Base-by-base conservation (phyloP, 2,329 filamentous ascomycete genomes). In the Fusarium torreyae region DNA sequence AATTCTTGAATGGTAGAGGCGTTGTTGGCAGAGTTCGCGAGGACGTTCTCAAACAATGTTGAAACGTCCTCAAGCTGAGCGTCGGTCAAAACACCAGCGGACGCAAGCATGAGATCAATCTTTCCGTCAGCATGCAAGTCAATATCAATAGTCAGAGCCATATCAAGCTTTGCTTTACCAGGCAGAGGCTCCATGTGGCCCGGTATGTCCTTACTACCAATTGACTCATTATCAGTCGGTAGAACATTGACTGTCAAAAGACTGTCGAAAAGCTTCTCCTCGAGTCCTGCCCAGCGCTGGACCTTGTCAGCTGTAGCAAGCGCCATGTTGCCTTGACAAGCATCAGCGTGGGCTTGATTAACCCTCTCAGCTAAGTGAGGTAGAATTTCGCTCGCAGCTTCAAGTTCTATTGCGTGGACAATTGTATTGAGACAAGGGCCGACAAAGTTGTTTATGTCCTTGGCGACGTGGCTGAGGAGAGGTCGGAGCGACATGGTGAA, bases 401-500 rank as follows among this genome's bases (percentile, higher is more conserved):
- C 6, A 2, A 67, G 48, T 1, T 10, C 15, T 1, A 44, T 4
- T 3, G 15, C 33, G 4, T 50, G 18, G n/a, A 68, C 40, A 1
- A 68, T 7, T 1, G 65, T 68, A 6, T 68, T 68, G 14, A 68
- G 64, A 0, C 64, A 68, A 11, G 58, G 65, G 0, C 64, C 65
- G 7, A 68, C 26, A 10, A 68, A 59, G 3, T 6, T 28, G 0
- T 65, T 43, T 3, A 65, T 31, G 2, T 13, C 40, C 2, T 22
- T 3, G 3, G 40, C 36, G 5, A 51, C 31, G 3, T 36, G 13
- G 1, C 46, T 40, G 0, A 68, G 31, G 0, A 68, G 10, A 4
- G 65, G 64, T 0, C 64, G 48, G 8, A 68, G 58, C 1, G 65
- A 68, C 49, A 68, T 60, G 11, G 65, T 44, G 6, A 68, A 68